Base-by-base conservation (phyloP, 2,329 filamentous ascomycete genomes). In the Diaporthe humulicola region DNA sequence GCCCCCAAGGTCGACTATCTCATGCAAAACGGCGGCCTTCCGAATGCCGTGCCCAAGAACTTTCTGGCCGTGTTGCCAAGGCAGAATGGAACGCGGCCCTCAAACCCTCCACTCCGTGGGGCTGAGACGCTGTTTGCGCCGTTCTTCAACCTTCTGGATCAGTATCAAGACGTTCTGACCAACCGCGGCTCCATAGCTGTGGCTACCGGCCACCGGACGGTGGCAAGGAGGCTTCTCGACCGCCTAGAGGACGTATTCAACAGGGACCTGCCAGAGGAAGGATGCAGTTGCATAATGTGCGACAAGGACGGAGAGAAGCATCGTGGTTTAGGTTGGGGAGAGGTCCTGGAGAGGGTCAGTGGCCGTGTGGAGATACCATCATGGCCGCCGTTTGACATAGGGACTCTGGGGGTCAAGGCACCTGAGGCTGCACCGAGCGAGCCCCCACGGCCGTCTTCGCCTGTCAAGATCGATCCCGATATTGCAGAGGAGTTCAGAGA, bases 161-260 rank as follows among this genome's bases (percentile, higher is more conserved):
- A 98, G 80, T 98, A 98, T 81, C 90, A 93, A 77, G 89, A 90
- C 4, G 96, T 99, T 5, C 88, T 98, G 77, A 87, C 89, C 56
- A 95, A 93, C 77, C 95, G 94, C 79, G 97, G 97, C 4, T 98
- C 96, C 0, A 87, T 99, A 7, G 97, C 97, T 3, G 97, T 98
- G 2, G 97, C 97, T 22, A 98, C 96, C 0, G 97, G 97, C 8
- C 98, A 98, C 83, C 92, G 95, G 71, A 98, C 96, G 0, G 94
- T 98, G n/a, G 97, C 97, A 4, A 92, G 97, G 7, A 91, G 96
- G 70, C 86, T 98, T 33, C 89, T 98, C 7, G 96, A 99, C 84
- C 92, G 97, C 50, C 88, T 99, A 5, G 96, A 98, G 82, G 95
- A 96, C 73, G 95, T 99, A 12, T 98, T 99, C 84, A 96, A 95